Conservation (phyloP, 495 filamentous ascomycete genomes). For the Lepraria neglecta region DNA sequence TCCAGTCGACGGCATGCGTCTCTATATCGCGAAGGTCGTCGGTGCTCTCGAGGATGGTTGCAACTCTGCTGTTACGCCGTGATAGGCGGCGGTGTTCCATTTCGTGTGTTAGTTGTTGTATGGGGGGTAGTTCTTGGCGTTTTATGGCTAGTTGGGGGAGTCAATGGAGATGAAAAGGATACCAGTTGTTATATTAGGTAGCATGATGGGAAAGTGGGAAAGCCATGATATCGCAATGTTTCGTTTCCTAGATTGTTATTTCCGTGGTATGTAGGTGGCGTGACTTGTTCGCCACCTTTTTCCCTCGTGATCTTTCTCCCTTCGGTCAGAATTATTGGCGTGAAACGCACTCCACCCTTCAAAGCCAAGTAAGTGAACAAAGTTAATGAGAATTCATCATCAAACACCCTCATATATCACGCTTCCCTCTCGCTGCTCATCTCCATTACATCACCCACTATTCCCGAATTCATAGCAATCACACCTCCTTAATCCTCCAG, state of each 20-base stretch:
- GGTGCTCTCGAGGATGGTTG: background rate
- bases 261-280: background rate
- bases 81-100: background rate
- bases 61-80: background rate
- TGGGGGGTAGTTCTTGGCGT: too few species aligned
- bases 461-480: too few species aligned
- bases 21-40: background rate
- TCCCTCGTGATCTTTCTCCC: background rate
- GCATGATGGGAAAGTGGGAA: background rate
- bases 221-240: background rate
- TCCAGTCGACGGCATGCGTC: background rate
- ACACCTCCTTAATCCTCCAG: too few species aligned
- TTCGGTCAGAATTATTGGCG: background rate
- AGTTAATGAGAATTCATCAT: too few species aligned
- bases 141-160: too few species aligned
- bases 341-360: conserved; percentile 1
- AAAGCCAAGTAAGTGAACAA: too few species aligned
- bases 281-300: background rate
- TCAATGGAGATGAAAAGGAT: background rate
- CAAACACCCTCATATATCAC: too few species aligned
- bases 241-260: background rate
- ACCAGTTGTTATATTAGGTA: background rate
- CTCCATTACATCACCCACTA: too few species aligned
- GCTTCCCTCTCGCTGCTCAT: too few species aligned
- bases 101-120: background rate